phyloP scores from a whole-genome alignment of 169 alveolate species.

The Plasmodium gallinaceum region DNA sequence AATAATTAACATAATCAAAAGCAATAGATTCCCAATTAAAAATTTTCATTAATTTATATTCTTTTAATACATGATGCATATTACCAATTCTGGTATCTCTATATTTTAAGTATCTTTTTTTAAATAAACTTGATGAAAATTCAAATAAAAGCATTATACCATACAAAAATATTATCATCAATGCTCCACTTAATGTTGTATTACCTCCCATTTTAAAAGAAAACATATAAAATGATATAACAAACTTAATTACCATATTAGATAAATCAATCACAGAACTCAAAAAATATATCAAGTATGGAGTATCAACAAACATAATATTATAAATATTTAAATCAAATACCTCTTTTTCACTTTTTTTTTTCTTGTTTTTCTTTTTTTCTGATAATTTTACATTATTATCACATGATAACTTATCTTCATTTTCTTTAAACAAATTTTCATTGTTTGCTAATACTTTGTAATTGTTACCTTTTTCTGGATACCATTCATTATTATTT shows the following conservation, averaged over 20 bases:
- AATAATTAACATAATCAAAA: conserved; percentile 57
- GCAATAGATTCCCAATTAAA: conserved; percentile 77
- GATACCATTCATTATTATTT: background rate
- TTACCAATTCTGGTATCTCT: conserved; percentile 51
- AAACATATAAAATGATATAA: conserved; percentile 42
- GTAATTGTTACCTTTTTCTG: background rate
- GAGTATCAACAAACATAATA: conserved; percentile 69
- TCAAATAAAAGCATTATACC: conserved; percentile 25
- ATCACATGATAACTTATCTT: too few relatives aligned
- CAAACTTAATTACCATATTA: conserved; percentile 28
- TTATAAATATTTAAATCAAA: conserved; percentile 54
- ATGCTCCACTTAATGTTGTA: conserved; percentile 11
- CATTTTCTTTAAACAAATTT: background rate
- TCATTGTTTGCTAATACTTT: background rate
- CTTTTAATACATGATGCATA: conserved; percentile 63
- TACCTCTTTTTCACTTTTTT: background rate
- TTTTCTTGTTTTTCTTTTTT: background rate
- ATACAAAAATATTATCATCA: conserved; percentile 3
- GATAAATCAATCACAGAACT: conserved; percentile 3
- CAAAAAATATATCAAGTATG: conserved; percentile 31
- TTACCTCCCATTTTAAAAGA: conserved; percentile 50
- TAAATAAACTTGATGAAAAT: conserved; percentile 29
- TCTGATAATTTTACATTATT: too few relatives aligned
- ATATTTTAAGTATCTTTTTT: conserved; percentile 31
- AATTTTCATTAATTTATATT: conserved; percentile 61